Evolutionary conservation across 345 rosid genomes (phyloP).

Genomic region (Clausena lansium): DNA sequence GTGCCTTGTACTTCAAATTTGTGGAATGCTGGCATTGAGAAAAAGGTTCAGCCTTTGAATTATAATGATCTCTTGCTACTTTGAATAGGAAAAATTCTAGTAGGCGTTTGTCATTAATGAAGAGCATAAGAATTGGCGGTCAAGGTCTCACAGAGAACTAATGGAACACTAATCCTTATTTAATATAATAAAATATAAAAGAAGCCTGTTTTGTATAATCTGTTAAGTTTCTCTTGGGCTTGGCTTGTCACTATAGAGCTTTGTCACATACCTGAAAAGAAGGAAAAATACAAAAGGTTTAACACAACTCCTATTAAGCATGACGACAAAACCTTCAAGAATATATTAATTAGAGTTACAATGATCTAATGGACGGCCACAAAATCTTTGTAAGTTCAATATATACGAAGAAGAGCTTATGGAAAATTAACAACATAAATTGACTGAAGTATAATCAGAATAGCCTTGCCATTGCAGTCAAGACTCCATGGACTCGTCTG

Average conservation of each 20-base stretch:
- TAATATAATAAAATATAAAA: background rate
- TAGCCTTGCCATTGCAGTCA: background rate
- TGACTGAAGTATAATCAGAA: background rate
- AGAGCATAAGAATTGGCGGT: background rate
- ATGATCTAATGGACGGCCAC: background rate
- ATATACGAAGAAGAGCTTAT: background rate
- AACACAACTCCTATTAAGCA: background rate
- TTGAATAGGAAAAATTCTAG: background rate
- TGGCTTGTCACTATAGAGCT: background rate
- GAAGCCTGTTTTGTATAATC: background rate
- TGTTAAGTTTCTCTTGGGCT: background rate
- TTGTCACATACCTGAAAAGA: background rate
- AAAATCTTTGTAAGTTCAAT: background rate
- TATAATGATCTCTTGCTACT: background rate
- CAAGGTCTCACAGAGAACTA: too few relatives aligned
- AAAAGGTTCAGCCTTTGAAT: background rate
- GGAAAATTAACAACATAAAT: background rate
- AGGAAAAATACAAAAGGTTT: background rate
- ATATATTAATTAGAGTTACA: background rate
- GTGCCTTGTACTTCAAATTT: background rate
- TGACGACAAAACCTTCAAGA: constrained; percentile 4
- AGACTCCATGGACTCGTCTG: background rate
- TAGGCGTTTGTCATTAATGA: background rate
- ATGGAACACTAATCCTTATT: background rate
- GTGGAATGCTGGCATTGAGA: background rate